These are phyloP conservation scores for Geranium rotundifolium DNA, from an alignment of 345 rosid genomes.

Conservation along the genomic window DNA sequence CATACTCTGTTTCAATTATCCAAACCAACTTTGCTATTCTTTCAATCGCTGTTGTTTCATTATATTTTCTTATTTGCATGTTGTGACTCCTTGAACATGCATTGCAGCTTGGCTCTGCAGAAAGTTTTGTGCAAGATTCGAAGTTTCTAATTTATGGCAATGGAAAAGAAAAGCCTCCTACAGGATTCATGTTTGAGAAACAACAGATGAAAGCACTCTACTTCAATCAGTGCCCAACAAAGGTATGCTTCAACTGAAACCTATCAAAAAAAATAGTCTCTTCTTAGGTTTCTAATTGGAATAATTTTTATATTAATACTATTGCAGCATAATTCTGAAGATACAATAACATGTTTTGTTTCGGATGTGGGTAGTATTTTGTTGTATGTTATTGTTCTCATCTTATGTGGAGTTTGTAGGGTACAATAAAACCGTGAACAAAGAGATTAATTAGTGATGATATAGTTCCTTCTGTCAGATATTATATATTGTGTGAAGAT, in stretches of 20 bases:
- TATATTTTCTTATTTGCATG: slow-evolving; percentile 6
- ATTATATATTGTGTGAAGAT: too few relatives aligned
- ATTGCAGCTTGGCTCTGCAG: slow-evolving; percentile 93
- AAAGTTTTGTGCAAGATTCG: slow-evolving; percentile 72
- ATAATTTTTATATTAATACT: too few relatives aligned
- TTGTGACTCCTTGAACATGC: slow-evolving; percentile 5
- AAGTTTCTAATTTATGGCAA: slow-evolving; percentile 75
- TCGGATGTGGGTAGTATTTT: too few relatives aligned
- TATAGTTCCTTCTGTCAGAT: too few relatives aligned
- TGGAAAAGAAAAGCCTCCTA: slow-evolving; percentile 77
- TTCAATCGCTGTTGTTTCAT: not conserved
- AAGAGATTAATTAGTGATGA: too few relatives aligned
- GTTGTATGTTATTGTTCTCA: too few relatives aligned
- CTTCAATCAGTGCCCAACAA: slow-evolving; percentile 81
- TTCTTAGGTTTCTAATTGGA: too few relatives aligned
- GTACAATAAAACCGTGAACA: too few relatives aligned
- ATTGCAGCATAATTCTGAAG: too few relatives aligned
- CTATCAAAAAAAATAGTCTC: not conserved
- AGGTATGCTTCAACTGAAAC: slow-evolving; percentile 34
- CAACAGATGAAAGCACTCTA: slow-evolving; percentile 81
- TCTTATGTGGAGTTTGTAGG: too few relatives aligned
- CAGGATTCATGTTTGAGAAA: slow-evolving; percentile 93
- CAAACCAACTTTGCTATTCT: not conserved
- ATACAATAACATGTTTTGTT: too few relatives aligned
- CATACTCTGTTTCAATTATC: not conserved